Conservation (phyloP, 345 rosid species). For the Aegle marmelos region DNA sequence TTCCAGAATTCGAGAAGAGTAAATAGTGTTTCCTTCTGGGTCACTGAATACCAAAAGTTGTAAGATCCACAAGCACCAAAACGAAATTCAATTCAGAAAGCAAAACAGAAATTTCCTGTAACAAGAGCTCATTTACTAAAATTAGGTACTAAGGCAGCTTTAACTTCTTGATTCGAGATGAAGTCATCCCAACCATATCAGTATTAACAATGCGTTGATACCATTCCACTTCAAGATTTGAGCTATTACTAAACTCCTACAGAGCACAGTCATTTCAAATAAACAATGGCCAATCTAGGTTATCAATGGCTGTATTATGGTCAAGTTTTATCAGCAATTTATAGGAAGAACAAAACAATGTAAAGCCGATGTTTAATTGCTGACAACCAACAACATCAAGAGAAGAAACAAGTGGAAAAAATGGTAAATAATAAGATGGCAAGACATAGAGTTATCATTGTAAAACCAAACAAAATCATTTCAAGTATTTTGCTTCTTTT, state of each 20-base stretch:
- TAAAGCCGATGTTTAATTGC: background rate
- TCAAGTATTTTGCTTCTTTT: background rate
- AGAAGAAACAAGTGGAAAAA: background rate
- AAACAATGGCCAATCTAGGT: background rate
- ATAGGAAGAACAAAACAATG: background rate
- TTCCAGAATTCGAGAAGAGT: constrained; percentile 38
- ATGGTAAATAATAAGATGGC: background rate
- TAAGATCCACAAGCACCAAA: constrained; percentile 18
- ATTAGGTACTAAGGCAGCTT: background rate
- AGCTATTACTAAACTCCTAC: background rate
- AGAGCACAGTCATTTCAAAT: background rate
- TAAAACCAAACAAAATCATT: background rate
- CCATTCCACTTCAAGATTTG: background rate
- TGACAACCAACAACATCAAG: background rate
- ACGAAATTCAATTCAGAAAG: constrained; percentile 1
- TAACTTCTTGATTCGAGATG: background rate
- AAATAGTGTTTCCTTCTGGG: constrained; percentile 22
- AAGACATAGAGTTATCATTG: background rate
- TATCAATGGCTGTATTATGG: background rate
- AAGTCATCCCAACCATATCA: background rate
- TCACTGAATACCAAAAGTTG: constrained; percentile 9
- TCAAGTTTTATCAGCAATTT: background rate
- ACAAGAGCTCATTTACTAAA: background rate
- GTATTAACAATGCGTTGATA: background rate
- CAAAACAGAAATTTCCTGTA: background rate